Evolutionary conservation across 345 rosid species (phyloP).

Genomic region (Aquilaria malaccensis): DNA sequence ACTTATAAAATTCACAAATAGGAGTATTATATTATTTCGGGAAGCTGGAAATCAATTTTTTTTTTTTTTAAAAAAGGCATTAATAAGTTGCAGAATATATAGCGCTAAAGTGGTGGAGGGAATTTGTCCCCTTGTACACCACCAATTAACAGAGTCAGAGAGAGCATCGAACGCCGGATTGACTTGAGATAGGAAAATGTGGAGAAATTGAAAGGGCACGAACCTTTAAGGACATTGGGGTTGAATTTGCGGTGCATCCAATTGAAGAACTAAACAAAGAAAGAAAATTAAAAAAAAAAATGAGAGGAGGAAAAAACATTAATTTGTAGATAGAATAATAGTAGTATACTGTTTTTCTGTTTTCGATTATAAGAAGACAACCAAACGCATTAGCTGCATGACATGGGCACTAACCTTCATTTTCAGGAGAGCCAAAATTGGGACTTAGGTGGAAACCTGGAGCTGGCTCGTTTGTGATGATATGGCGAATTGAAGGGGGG

Average conservation of each 20-base stretch:
- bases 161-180: no score
- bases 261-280: constrained; percentile 57
- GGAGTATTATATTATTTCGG: no score
- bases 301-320: not conserved
- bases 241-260: constrained; percentile 81
- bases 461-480: constrained; percentile 10
- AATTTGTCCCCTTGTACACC: no score
- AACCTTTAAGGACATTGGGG: constrained; percentile 62
- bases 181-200: not conserved
- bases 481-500: constrained; percentile 10
- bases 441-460: no score
- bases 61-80: no score
- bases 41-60: no score
- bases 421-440: not conserved
- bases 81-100: no score
- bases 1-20: no score
- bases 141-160: no score
- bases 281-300: constrained; percentile 5
- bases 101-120: no score
- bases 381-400: no score
- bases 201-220: not conserved
- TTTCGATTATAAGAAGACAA: no score
- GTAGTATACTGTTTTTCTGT: not conserved
- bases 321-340: not conserved
- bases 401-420: constrained; percentile 40